Conservation (phyloP, 2,329 filamentous ascomycete species). For the Pyrenochaeta sp. region DNA sequence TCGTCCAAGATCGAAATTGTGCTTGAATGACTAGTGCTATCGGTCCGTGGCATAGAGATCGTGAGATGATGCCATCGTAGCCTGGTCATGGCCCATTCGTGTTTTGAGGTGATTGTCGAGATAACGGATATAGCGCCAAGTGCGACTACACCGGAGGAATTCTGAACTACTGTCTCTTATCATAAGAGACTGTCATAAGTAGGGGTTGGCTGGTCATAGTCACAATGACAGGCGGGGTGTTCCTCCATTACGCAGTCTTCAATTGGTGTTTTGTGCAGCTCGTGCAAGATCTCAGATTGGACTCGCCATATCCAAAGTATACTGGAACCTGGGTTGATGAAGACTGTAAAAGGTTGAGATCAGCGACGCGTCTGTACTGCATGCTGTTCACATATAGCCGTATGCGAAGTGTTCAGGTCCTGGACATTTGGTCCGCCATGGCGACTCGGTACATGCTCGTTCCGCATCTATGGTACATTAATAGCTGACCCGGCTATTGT, state of each 20-base stretch:
- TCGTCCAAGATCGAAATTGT: neutral
- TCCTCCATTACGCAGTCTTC: too few relatives aligned
- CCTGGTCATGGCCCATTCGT: neutral
- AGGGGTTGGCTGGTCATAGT: neutral
- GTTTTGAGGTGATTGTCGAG: neutral
- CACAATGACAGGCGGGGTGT: too few relatives aligned
- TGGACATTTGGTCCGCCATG: neutral
- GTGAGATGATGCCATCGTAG: neutral
- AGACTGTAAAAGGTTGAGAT: neutral
- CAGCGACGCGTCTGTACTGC: neutral
- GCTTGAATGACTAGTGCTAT: slow-evolving; percentile 10
- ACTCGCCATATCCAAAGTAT: neutral
- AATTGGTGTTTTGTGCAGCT: too few relatives aligned
- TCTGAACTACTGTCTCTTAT: neutral
- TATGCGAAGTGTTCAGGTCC: neutral
- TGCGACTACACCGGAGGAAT: neutral
- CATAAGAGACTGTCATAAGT: neutral
- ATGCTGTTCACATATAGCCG: neutral
- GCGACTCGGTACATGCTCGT: neutral
- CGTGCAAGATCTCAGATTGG: neutral
- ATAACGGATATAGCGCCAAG: neutral
- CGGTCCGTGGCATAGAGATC: neutral
- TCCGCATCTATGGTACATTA: slow-evolving; percentile 1
- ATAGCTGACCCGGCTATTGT: slow-evolving; percentile 3
- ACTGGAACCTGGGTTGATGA: neutral